Evolutionary conservation across 371 early-diverging fungal species (phyloP), one percentile per base, ranked within the genome.

Genomic region (Modicella reniformis): DNA sequence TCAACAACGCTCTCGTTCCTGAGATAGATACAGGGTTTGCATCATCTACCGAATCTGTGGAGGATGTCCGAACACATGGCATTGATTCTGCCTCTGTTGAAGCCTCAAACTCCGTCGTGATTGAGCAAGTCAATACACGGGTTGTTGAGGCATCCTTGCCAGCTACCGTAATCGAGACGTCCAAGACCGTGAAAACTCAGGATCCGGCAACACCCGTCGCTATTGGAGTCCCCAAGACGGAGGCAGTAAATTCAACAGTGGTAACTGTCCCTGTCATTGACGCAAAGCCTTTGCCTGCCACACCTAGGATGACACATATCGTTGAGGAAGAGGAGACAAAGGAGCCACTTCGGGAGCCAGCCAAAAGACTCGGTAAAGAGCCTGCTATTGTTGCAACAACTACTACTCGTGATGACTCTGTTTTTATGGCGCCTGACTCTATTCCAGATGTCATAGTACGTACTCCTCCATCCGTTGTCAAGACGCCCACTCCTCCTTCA

Each of bases 11-110:
- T 30, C 1, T 62, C 29, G 34, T 9, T 26, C 44, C 53, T 5
- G 41, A 17, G 28, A 49, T 23, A 6, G 41, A n/a, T 7, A 41
- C 29, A 32, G 21, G 9, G n/a, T n/a, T n/a, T n/a, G n/a, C n/a
- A n/a, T n/a, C n/a, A 25, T 34, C 34, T 23, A 49, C 50, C 25
- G 26, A 26, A n/a, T 0, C 51, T n/a, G 28, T 66, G 6, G 66
- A 59, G 28, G 40, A 21, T 9, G 44, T 57, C 1, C 52, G 30
- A 25, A 61, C 56, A 1, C 57, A 48, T 49, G 30, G 55, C 15
- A 58, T 56, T 6, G 62, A 57, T 10, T n/a, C 2, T 13, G 50
- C 48, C 40, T 15, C 40, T 8, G 59, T 29, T 12, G 66, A 51
- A 26, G 40, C 15, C 2, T 50, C 52, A 5, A 58, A 58, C 37